These are phyloP conservation scores for Dactylonectria estremocensis DNA, from an alignment of 2,329 filamentous ascomycete species.

Conservation along the genomic window DNA sequence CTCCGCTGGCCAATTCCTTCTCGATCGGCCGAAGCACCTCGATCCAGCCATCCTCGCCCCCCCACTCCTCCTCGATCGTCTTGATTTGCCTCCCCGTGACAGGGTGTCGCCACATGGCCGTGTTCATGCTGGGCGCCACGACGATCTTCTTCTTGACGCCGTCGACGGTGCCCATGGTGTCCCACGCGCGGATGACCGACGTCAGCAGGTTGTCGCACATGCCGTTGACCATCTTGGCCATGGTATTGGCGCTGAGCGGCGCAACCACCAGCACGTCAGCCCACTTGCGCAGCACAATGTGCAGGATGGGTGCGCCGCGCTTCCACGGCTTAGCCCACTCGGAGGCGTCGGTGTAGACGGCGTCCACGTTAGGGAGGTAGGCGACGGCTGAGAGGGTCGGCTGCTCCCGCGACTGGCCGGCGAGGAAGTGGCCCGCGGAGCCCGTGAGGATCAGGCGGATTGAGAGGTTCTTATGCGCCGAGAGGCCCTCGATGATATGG, in stretches of 20 bases:
- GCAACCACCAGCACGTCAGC: slow-evolving; percentile 85
- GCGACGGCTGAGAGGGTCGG: slow-evolving; percentile 75
- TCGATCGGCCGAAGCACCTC: slow-evolving; percentile 81
- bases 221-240: slow-evolving; percentile 87
- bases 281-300: slow-evolving; percentile 88
- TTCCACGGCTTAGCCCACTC: slow-evolving; percentile 88
- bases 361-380: slow-evolving; percentile 80
- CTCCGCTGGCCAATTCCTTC: slow-evolving; percentile 88
- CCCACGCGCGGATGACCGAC: slow-evolving; percentile 87
- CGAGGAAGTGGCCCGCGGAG: slow-evolving; percentile 82
- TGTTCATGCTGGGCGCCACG: slow-evolving; percentile 90
- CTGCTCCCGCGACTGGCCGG: slow-evolving; percentile 83
- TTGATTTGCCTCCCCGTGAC: slow-evolving; percentile 81
- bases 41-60: slow-evolving; percentile 65
- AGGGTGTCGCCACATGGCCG: slow-evolving; percentile 90
- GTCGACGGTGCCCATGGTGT: slow-evolving; percentile 77
- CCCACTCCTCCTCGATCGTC: slow-evolving; percentile 83
- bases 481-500: slow-evolving; percentile 74
- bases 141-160: slow-evolving; percentile 74
- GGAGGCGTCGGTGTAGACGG: slow-evolving; percentile 85
- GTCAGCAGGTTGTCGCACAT: slow-evolving; percentile 84
- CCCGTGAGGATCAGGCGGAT: slow-evolving; percentile 89
- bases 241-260: slow-evolving; percentile 85
- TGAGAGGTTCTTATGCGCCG: slow-evolving; percentile 70
- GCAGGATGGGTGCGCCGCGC: slow-evolving; percentile 84